Evolutionary conservation across 805 yeast species (phyloP).

Genomic region (Ogataea degrootiae): DNA sequence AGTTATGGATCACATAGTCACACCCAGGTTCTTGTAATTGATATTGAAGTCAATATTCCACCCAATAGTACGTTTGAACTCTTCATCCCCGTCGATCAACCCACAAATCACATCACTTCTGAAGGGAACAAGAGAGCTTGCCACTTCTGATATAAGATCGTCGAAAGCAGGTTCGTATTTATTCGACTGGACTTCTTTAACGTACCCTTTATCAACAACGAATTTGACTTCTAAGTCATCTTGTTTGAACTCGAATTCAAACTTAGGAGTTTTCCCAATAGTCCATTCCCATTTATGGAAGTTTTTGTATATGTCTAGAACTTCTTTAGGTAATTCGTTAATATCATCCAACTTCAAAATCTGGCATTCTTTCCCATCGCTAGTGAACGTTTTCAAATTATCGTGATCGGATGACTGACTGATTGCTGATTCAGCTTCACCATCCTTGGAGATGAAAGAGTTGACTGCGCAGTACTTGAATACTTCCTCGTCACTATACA

Average conservation of each 20-base stretch:
- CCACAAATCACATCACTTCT: conserved; percentile 13
- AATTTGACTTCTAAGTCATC: conserved; percentile 26
- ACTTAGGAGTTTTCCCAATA: conserved; percentile 72
- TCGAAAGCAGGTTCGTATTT: conserved; percentile 12
- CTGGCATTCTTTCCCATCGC: conserved; percentile 11
- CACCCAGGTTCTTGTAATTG: conserved; percentile 9
- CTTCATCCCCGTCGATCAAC: conserved; percentile 9
- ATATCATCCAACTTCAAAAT: conserved; percentile 22
- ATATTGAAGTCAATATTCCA: conserved; percentile 27
- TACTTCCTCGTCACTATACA: conserved; percentile 39
- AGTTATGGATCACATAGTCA: not conserved
- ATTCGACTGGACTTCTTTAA: conserved; percentile 11
- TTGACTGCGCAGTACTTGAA: conserved; percentile 42
- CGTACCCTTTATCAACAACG: conserved; percentile 49
- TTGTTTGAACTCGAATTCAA: conserved; percentile 45
- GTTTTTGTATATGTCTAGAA: conserved; percentile 35
- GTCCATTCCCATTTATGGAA: conserved; percentile 68
- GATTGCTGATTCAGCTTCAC: conserved; percentile 4
- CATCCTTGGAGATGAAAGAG: conserved; percentile 33
- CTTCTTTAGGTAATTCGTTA: conserved; percentile 31
- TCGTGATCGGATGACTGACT: conserved; percentile 5
- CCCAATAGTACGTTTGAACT: conserved; percentile 13
- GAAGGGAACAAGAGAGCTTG: conserved; percentile 12
- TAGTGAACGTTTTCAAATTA: conserved; percentile 9
- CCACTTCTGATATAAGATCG: conserved; percentile 6